These are phyloP conservation scores for Fusarium palustre DNA, from an alignment of 2,329 filamentous ascomycete genomes.

Conservation along the genomic window DNA sequence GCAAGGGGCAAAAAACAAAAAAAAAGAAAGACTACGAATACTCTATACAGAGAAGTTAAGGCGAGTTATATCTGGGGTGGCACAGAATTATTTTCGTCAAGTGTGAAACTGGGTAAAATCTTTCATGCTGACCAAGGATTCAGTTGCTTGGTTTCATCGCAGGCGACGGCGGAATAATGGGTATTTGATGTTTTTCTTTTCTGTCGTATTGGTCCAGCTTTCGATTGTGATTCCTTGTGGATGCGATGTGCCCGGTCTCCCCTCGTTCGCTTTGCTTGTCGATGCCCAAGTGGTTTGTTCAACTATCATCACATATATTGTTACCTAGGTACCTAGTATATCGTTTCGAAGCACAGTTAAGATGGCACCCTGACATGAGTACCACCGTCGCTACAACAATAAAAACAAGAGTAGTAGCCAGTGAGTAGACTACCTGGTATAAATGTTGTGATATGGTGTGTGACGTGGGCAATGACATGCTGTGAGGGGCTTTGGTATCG, in stretches of 20 bases:
- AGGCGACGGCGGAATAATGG: background rate
- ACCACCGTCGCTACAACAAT: conserved; percentile 7
- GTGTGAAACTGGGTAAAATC: background rate
- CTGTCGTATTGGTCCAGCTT: background rate
- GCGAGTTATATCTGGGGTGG: background rate
- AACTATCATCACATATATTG: conserved; percentile 2
- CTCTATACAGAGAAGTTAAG: too few relatives aligned
- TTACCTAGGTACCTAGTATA: background rate
- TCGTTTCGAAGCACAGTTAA: conserved; percentile 1
- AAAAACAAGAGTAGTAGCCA: background rate
- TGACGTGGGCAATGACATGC: conserved; percentile 33
- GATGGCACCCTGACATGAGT: conserved; percentile 10
- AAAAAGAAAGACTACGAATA: too few relatives aligned
- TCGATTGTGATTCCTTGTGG: background rate
- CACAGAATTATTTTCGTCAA: conserved; percentile 5
- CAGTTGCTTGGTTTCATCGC: conserved; percentile 9
- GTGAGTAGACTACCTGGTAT: background rate
- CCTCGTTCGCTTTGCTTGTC: conserved; percentile 1
- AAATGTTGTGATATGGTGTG: conserved; percentile 11
- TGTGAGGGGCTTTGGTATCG: background rate
- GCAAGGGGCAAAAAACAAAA: too few relatives aligned
- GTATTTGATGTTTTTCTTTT: background rate
- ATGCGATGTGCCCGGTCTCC: background rate
- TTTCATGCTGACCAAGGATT: conserved; percentile 5
- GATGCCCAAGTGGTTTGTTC: background rate